Base-by-base conservation (phyloP, 129 eudicot genomes). In the Escallonia herrerae region DNA sequence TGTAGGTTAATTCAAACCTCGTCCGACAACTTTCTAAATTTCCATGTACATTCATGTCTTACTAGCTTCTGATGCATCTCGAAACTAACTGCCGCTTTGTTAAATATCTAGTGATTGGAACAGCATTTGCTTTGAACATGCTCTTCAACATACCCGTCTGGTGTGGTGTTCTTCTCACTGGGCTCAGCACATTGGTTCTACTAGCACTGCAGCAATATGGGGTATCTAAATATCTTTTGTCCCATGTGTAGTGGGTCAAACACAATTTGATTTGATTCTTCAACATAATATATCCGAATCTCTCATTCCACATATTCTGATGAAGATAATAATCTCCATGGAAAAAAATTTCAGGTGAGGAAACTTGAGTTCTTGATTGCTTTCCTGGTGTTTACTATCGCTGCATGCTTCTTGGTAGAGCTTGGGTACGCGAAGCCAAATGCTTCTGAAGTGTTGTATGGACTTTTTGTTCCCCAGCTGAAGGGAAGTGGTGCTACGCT, bases 71-170 rank as follows among this genome's bases (percentile, higher is more conserved):
- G 13, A 58, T 43, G 44, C 38, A 11, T 38, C 8, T 65, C 8
- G 5, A 7, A 50, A 12, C 46, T 72, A 38, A 67, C 49, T 39
- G 40, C 6, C 65, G 62, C 40, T 68, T 15, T 8, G 11, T 43
- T 49, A 51, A 15, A 43, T 75, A 43, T 67, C 41, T 82, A 93
- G 99, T 93, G 51, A 86, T 93, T 14, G 99, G 99, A 69, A 93
- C 96, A 15, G 99, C 99, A 52, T 93, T 93, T 82, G 99, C 99
- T 45, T 64, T 93, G 72, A 89, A 93, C 76, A 93, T 93, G 99
- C 90, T 93, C 43, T 93, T 93, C 76, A 67, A 66, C 14, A 84
- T 93, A 75, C 99, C 96, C 40, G 79, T 93, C 57, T 93, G 99
- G 99, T 62, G 74, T 64, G 99, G 96, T 50, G 99, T 93, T 77